Conservation (phyloP, 2,329 filamentous ascomycete species). For the Cercospora brassicicola region DNA sequence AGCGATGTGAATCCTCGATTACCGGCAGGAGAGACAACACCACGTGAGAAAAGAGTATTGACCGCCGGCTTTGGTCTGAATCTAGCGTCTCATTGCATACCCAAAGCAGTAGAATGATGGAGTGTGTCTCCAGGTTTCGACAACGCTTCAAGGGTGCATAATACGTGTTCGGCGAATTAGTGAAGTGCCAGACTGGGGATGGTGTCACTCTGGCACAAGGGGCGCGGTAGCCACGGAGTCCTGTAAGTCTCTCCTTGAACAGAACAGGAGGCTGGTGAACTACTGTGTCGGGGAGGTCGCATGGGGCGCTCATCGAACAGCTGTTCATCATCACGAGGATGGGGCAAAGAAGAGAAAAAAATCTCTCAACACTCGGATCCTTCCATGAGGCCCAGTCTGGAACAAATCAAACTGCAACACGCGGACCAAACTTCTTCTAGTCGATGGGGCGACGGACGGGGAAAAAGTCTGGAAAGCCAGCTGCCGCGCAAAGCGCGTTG, state of each 20-base stretch:
- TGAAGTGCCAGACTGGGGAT: neutral
- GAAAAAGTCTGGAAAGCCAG: neutral
- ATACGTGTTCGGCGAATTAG: neutral
- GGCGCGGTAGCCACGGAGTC: neutral
- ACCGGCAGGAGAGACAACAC: neutral
- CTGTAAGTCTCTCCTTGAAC: neutral
- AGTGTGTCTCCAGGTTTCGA: conserved; percentile 1
- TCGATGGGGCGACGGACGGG: neutral
- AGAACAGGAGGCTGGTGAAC: neutral
- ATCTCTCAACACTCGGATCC: neutral
- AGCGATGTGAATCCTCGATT: neutral
- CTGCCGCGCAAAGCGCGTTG: neutral
- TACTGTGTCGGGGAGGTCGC: neutral
- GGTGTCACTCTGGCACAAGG: neutral
- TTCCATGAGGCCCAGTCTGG: neutral
- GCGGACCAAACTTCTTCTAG: neutral
- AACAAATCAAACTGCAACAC: conserved; percentile 1
- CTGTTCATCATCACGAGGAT: neutral
- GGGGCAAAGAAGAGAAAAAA: neutral
- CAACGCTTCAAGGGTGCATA: neutral
- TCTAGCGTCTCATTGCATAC: neutral
- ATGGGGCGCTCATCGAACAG: neutral
- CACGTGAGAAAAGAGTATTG: neutral
- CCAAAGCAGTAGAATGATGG: neutral
- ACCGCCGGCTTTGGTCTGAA: neutral